Base-by-base conservation (phyloP, 345 rosid genomes). In the Ricinus communis region DNA sequence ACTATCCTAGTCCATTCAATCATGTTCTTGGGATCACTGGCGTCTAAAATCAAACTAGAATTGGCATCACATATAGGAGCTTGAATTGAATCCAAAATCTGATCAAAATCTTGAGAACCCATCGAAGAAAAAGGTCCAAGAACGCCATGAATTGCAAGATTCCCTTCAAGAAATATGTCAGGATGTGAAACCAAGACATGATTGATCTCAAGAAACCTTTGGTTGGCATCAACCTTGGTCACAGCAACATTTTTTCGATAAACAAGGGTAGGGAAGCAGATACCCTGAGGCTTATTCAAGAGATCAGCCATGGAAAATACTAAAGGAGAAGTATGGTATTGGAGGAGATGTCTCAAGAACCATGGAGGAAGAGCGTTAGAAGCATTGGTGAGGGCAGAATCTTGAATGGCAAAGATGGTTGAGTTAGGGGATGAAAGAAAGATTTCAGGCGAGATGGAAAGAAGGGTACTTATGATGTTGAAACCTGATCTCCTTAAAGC, bases 361-460 rank as follows among this genome's bases (percentile, higher is more conserved):
- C 78, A 55, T 9, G 87, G 89, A 74, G 87, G 76, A 68, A 59
- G 68, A 36, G 38, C 2, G 6, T 33, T 33, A 33, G 91, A 74
- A 76, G 82, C 67, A 61, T 79, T 84, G 73, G 76, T 71, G 19
- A 90, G 76, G 77, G 82, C 80, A 21, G 93, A 52, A 70, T 94
- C 96, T n/a, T 80, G 66, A 68, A 91, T 80, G 57, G 91, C 95
- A 43, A 94, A 94, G 75, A 94, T 76, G 53, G 96, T 94, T 36
- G 85, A 69, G 69, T 86, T 82, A 0, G 84, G 84, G 53, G 91
- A 83, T 43, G 80, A 75, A 56, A 85, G 80, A 82, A 88, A 85
- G 74, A 80, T 79, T 69, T 88, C 88, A 0, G 95, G 93, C 27
- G 86, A 82, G 68, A 87, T 66, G 16, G 75, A 81, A 65, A 94